Evolutionary conservation across 805 yeast species (phyloP), one percentile per base, ranked within the genome.

Genomic region (Candida maris): DNA sequence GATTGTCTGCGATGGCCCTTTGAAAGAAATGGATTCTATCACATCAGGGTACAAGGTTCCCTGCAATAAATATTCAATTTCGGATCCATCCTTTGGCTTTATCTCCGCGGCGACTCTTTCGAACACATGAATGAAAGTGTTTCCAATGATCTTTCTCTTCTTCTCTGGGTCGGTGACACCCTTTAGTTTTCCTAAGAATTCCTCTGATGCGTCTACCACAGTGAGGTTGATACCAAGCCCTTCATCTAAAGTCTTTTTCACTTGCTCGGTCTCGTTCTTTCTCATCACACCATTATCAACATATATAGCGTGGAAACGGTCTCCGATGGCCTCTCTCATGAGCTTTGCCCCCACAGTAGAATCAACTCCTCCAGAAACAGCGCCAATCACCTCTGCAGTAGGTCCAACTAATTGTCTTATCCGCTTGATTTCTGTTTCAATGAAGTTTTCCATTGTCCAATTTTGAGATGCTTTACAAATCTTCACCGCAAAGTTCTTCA

Each of bases 1-100:
- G 72, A 93, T 93, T 54, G 99, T 93, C 73, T 91, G 97, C 38
- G 97, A 91, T 27, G 99, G 99, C 47, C 99, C 99, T 74, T 93
- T 93, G 84, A 93, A 93, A 17, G 97, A 89, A 59, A 93, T 91
- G 42, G 96, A 85, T 76, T 93, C 98, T 56, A 93, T 93, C 41
- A 93, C 98, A 67, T 93, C 98, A 33, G 98, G 98, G 70, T 93
- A 93, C 54, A 93, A 71, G 36, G 98, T 93, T 56, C 98, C 98
- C 71, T 93, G 98, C 58, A 93, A 77, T 59, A 93, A 70, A 70
- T 75, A 93, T 68, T 93, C 96, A 52, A 93, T 83, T 55, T 88
- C 95, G 49, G 83, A 79, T 50, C 93, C 96, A 52, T 82, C 83
- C 51, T 78, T 79, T 51, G 97, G 96, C 65, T 81, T 79, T 64